phyloP scores from a whole-genome alignment of 805 yeast genomes.

The Schwanniomyces vanrijiae region DNA sequence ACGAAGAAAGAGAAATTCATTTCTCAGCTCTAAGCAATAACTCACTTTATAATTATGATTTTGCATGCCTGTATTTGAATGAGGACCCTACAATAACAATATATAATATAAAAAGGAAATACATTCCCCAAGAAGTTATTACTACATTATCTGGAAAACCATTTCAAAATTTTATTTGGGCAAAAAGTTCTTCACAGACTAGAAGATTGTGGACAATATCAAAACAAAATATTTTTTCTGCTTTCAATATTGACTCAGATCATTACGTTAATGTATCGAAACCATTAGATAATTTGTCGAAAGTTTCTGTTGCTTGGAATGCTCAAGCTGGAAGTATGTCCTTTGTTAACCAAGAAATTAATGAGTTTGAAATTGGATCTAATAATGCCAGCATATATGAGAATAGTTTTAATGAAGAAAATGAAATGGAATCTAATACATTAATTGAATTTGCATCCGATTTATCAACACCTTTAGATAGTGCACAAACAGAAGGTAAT shows the following conservation, averaged over 20 bases:
- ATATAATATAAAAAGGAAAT: constrained; percentile 69
- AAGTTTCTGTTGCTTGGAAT: constrained; percentile 60
- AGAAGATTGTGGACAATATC: constrained; percentile 41
- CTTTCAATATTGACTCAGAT: constrained; percentile 31
- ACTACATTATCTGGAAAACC: constrained; percentile 49
- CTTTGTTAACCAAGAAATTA: constrained; percentile 50
- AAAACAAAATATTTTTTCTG: constrained; percentile 36
- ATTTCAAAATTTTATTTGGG: constrained; percentile 44
- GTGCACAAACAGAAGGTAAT: not conserved
- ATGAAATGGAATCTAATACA: not conserved
- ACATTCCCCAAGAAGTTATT: constrained; percentile 68
- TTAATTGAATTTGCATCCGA: not conserved
- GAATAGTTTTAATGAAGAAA: not conserved
- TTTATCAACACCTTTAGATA: not conserved
- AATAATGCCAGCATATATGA: not conserved
- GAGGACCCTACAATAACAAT: constrained; percentile 71
- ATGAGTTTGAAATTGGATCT: constrained; percentile 35
- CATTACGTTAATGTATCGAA: constrained; percentile 23
- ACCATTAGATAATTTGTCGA: constrained; percentile 51
- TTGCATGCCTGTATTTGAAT: constrained; percentile 72
- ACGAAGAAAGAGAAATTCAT: constrained; percentile 19
- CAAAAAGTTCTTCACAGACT: constrained; percentile 18
- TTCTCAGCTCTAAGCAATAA: constrained; percentile 10
- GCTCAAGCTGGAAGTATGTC: constrained; percentile 46
- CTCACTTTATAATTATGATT: constrained; percentile 54